phyloP scores from a whole-genome alignment of 192 early-diverging fungal genomes.

The Martensiomyces pterosporus region DNA sequence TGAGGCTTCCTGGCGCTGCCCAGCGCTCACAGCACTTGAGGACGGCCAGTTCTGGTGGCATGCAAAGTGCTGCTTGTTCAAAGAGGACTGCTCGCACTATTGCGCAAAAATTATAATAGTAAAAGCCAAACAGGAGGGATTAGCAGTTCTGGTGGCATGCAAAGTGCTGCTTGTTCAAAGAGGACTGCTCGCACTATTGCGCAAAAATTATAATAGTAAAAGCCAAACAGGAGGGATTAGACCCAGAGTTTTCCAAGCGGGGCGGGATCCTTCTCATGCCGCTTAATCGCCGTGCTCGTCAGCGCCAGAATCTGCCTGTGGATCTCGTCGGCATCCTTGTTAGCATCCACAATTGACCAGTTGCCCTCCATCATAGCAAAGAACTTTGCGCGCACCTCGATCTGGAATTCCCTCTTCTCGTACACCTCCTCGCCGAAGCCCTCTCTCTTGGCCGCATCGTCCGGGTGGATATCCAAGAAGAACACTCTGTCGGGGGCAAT shows the following conservation, averaged over 20 bases:
- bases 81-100: too few species aligned
- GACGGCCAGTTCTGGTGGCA: too few species aligned
- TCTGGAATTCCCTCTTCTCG: constrained; percentile 80
- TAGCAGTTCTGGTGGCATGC: too few species aligned
- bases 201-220: too few species aligned
- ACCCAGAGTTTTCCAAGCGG: constrained; percentile 39
- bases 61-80: too few species aligned
- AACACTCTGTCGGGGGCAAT: constrained; percentile 81
- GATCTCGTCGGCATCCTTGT: constrained; percentile 32
- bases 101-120: too few species aligned
- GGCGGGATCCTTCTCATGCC: constrained; percentile 22
- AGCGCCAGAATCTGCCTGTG: constrained; percentile 37
- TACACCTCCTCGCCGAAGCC: constrained; percentile 94
- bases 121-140: too few species aligned
- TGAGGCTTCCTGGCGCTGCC: too few species aligned
- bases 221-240: too few species aligned
- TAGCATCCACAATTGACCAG: constrained; percentile 47
- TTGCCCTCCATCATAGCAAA: constrained; percentile 54
- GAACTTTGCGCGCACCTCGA: constrained; percentile 70
- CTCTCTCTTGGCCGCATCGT: constrained; percentile 69
- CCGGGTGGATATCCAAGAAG: constrained; percentile 78
- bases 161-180: too few species aligned
- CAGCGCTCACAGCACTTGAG: too few species aligned
- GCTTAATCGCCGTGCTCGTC: constrained; percentile 25
- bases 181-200: too few species aligned